Conservation (phyloP, 2,329 filamentous ascomycete species). For the Fusarium albidum region DNA sequence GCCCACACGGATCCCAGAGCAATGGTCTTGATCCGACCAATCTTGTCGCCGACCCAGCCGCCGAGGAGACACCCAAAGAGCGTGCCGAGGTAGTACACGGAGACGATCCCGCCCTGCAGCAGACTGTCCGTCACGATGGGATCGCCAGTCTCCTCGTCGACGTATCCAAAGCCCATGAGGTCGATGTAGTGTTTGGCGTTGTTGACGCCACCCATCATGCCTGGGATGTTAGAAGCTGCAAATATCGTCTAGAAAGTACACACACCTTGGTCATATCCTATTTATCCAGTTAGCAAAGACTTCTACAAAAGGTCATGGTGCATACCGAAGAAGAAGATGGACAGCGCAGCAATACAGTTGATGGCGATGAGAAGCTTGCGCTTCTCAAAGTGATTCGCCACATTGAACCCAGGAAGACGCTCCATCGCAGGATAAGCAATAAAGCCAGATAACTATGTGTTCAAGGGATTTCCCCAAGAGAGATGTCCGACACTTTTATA, state of each 20-base stretch:
- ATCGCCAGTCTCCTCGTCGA: constrained; percentile 26
- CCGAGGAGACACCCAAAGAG: constrained; percentile 31
- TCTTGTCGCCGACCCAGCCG: constrained; percentile 32
- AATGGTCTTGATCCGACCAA: constrained; percentile 32
- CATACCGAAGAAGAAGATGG: constrained; percentile 40
- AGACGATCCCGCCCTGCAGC: constrained; percentile 34
- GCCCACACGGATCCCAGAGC: constrained; percentile 29
- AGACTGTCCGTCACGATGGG: constrained; percentile 32
- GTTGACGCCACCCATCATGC: constrained; percentile 37
- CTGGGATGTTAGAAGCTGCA: constrained; percentile 3
- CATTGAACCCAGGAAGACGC: constrained; percentile 27
- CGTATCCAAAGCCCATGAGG: constrained; percentile 36
- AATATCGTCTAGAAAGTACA: no score
- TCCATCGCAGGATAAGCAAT: constrained; percentile 20
- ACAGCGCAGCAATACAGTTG: constrained; percentile 34
- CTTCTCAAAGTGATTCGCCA: constrained; percentile 36
- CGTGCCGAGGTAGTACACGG: constrained; percentile 37
- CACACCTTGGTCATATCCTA: background rate
- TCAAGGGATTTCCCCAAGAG: no score
- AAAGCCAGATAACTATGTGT: no score
- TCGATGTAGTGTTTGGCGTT: constrained; percentile 30
- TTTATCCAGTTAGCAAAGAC: background rate
- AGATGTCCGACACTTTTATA: constrained; percentile 21
- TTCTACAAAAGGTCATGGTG: no score
- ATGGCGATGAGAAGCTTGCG: constrained; percentile 36